These are phyloP conservation scores for Vigna trinervia DNA, from an alignment of 306 rosid species.

Conservation along the genomic window DNA sequence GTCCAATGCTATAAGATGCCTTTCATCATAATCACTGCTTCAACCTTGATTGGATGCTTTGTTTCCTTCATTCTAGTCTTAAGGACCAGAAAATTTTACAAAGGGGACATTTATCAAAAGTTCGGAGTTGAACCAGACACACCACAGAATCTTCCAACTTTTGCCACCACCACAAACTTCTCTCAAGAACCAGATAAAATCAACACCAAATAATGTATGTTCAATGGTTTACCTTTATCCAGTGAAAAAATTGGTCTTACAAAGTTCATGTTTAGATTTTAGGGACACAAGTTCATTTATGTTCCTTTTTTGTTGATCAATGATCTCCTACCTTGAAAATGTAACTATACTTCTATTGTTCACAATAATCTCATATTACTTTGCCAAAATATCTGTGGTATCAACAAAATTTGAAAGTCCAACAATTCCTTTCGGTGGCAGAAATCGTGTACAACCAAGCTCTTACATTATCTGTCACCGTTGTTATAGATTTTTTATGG, in stretches of 20 bases:
- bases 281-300: not conserved
- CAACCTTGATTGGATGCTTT: conserved; percentile 53
- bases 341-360: not conserved
- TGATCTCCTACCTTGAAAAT: not conserved
- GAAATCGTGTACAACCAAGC: not conserved
- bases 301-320: not conserved
- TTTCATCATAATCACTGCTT: conserved; percentile 61
- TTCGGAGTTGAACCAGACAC: conserved; percentile 48
- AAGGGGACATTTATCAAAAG: conserved; percentile 64
- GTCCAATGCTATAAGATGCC: conserved; percentile 56
- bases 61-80: conserved; percentile 61
- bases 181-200: not conserved
- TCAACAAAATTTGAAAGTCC: not conserved
- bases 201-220: conserved; percentile 1
- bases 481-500: not conserved
- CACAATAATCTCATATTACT: not conserved
- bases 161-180: conserved; percentile 11
- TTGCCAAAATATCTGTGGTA: not conserved
- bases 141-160: conserved; percentile 16
- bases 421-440: not conserved
- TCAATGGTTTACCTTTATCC: not conserved
- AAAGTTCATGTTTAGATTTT: not conserved
- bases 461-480: not conserved
- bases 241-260: not conserved
- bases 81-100: conserved; percentile 64